phyloP scores from a whole-genome alignment of 2,329 filamentous ascomycete genomes.

The Colletotrichum cereale region DNA sequence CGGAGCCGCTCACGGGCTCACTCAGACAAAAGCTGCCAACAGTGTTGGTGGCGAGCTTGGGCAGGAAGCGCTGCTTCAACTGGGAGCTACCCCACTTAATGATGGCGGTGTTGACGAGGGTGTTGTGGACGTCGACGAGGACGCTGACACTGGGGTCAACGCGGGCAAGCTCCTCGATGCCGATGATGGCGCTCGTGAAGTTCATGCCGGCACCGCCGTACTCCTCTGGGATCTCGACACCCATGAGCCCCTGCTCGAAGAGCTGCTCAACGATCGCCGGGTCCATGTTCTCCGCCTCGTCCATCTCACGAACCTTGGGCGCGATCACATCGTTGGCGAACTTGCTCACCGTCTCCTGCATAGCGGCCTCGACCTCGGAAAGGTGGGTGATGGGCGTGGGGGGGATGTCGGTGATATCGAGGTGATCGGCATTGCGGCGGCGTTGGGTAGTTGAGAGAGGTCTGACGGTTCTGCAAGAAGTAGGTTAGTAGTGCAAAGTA shows the following conservation, averaged over 20 bases:
- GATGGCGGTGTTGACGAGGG: conserved; percentile 93
- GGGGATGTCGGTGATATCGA: conserved; percentile 80
- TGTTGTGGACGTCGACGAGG: conserved; percentile 97
- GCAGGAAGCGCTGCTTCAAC: conserved; percentile 87
- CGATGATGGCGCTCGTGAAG: conserved; percentile 95
- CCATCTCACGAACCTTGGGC: conserved; percentile 96
- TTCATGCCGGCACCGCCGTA: conserved; percentile 98
- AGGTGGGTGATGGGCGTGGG: conserved; percentile 95
- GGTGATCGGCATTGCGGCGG: conserved; percentile 60
- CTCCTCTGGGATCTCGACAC: conserved; percentile 96
- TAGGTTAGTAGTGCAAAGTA: not conserved
- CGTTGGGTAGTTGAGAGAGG: conserved; percentile 71
- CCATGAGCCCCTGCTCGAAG: conserved; percentile 98
- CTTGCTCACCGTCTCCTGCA: conserved; percentile 90
- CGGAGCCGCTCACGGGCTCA: conserved; percentile 91
- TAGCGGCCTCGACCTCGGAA: conserved; percentile 88
- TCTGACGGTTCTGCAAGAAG: conserved; percentile 53
- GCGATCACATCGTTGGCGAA: conserved; percentile 91
- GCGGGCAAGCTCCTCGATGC: conserved; percentile 94
- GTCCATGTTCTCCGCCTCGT: conserved; percentile 96
- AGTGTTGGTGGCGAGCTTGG: conserved; percentile 88
- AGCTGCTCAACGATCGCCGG: conserved; percentile 87
- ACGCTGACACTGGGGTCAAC: conserved; percentile 96
- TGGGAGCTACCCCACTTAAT: conserved; percentile 84
- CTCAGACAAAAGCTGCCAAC: conserved; percentile 94